Evolutionary conservation across 768 basidiomycete genomes (phyloP).

Genomic region (Termitomyces sp.): DNA sequence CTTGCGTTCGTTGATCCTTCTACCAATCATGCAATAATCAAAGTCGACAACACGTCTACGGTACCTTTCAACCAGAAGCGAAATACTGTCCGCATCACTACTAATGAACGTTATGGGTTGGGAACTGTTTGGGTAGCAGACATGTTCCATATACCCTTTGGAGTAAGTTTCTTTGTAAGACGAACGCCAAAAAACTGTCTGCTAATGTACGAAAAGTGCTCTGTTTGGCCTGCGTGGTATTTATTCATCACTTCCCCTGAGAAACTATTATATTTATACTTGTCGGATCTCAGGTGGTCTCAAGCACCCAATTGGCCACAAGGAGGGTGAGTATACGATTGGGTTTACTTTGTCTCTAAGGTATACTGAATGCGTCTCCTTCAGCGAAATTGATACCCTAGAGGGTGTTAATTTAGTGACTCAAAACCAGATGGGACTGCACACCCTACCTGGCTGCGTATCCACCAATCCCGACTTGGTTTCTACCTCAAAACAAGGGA

Average conservation of each 20-base stretch:
- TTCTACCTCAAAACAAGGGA: constrained; percentile 42
- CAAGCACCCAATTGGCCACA: constrained; percentile 55
- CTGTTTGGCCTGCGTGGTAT: constrained; percentile 66
- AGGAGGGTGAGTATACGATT: constrained; percentile 39
- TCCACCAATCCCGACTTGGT: constrained; percentile 43
- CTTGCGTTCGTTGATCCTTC: constrained; percentile 57
- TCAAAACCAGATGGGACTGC: constrained; percentile 64
- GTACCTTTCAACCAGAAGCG: constrained; percentile 52
- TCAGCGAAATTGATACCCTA: constrained; percentile 70
- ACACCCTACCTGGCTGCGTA: constrained; percentile 58
- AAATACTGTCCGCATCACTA: constrained; percentile 61
- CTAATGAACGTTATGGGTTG: constrained; percentile 46
- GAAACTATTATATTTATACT: background rate
- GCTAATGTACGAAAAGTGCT: constrained; percentile 39
- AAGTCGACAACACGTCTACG: constrained; percentile 63
- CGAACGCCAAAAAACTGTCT: background rate
- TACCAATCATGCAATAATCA: constrained; percentile 70
- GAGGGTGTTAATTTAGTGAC: constrained; percentile 71
- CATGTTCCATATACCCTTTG: constrained; percentile 59
- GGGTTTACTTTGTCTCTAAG: background rate
- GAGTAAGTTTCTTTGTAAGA: constrained; percentile 30
- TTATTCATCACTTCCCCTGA: background rate
- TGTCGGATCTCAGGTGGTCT: constrained; percentile 31
- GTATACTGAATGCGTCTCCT: background rate
- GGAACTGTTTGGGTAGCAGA: constrained; percentile 65